These are phyloP conservation scores for Lumnitzera racemosa DNA, from an alignment of 345 rosid species.

Conservation along the genomic window DNA sequence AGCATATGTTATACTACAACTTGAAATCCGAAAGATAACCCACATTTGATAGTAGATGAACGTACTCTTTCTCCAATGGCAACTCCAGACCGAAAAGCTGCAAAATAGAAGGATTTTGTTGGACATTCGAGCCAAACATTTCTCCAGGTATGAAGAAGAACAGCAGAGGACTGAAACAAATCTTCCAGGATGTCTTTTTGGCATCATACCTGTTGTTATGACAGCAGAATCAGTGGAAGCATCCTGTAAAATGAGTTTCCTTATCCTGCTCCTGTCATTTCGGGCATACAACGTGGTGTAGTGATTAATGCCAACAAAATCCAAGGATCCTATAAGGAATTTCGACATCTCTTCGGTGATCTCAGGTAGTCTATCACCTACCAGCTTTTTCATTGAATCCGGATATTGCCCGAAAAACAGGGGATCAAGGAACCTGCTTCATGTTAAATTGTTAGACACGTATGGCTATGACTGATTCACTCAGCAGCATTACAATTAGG, in stretches of 20 bases:
- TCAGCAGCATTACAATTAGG: neutral
- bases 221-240: slow-evolving; percentile 83
- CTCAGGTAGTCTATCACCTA: slow-evolving; percentile 62
- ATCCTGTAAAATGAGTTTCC: slow-evolving; percentile 71
- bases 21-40: neutral
- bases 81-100: slow-evolving; percentile 59
- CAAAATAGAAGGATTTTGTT: slow-evolving; percentile 9
- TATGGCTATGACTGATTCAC: neutral
- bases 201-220: slow-evolving; percentile 58
- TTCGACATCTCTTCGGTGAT: slow-evolving; percentile 48
- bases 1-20: neutral
- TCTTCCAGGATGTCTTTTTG: neutral
- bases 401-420: slow-evolving; percentile 78
- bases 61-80: slow-evolving; percentile 85
- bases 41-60: slow-evolving; percentile 6
- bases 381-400: slow-evolving; percentile 58
- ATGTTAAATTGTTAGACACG: slow-evolving; percentile 10
- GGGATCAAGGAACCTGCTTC: slow-evolving; percentile 85
- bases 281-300: slow-evolving; percentile 69
- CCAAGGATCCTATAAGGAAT: slow-evolving; percentile 39
- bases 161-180: neutral
- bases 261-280: slow-evolving; percentile 57
- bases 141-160: neutral
- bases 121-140: neutral
- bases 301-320: slow-evolving; percentile 80